phyloP scores from a whole-genome alignment of 164 flowering plant species.

The Stephania cephalantha region DNA sequence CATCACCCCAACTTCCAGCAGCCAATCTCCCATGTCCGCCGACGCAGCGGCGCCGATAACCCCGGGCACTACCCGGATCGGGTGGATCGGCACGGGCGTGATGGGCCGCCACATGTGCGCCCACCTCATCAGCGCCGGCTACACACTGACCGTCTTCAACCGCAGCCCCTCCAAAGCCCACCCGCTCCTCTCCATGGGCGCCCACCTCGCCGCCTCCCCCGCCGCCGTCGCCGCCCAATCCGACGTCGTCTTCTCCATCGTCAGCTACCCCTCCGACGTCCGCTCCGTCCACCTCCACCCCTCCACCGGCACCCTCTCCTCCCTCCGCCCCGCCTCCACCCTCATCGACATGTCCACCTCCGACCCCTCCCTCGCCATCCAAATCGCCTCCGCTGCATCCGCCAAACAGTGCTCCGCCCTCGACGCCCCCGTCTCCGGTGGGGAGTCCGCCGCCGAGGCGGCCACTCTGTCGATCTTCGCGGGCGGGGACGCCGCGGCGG shows the following conservation, averaged over 20 bases:
- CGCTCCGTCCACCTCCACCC: conserved; percentile 67
- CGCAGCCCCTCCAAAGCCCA: conserved; percentile 87
- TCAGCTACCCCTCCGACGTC: conserved; percentile 95
- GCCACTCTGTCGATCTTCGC: conserved; percentile 80
- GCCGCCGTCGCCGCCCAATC: conserved; percentile 60
- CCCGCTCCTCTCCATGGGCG: conserved; percentile 67
- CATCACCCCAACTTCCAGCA: too few species aligned
- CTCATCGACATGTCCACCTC: conserved; percentile 94
- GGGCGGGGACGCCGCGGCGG: conserved; percentile 58
- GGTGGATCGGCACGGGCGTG: conserved; percentile 99
- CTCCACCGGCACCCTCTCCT: conserved; percentile 50
- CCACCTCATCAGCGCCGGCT: conserved; percentile 82
- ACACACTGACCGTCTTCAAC: conserved; percentile 80
- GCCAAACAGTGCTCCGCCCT: conserved; percentile 43
- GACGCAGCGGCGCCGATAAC: conserved; percentile 20
- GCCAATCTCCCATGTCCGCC: conserved; percentile 32
- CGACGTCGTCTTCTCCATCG: conserved; percentile 94
- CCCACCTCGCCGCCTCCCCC: conserved; percentile 60
- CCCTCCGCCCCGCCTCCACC: conserved; percentile 55
- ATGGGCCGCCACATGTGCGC: conserved; percentile 92
- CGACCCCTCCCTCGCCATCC: conserved; percentile 78
- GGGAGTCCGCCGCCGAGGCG: conserved; percentile 72
- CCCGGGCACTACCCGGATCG: conserved; percentile 62
- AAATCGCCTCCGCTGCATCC: conserved; percentile 50
- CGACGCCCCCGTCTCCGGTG: conserved; percentile 97